These are phyloP conservation scores for Globisporangium megalacanthum DNA, from an alignment of 352 stramenopile genomes.

Conservation along the genomic window DNA sequence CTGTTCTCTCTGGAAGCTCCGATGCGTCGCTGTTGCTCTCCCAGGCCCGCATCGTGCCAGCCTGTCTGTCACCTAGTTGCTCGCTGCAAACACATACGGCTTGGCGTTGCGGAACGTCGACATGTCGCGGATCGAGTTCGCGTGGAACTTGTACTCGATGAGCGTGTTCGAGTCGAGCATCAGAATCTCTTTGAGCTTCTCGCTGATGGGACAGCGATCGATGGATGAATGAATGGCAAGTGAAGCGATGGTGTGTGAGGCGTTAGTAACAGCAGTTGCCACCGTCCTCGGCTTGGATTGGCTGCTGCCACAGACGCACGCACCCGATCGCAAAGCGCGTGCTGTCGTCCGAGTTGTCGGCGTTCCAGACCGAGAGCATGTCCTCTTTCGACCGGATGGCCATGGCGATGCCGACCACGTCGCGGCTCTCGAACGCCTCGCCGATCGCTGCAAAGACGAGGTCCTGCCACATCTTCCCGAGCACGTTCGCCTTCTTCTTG, in stretches of 20 bases:
- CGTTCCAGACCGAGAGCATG: conserved; percentile 93
- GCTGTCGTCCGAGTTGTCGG: conserved; percentile 88
- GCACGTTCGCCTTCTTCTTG: conserved; percentile 91
- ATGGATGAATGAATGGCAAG: not conserved
- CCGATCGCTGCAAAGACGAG: conserved; percentile 90
- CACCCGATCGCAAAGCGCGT: conserved; percentile 80
- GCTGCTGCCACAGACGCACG: conserved; percentile 6
- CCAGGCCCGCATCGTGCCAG: not conserved
- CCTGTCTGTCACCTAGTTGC: conserved; percentile 31
- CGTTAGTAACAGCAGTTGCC: not conserved
- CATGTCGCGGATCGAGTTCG: conserved; percentile 91
- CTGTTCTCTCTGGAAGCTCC: not conserved
- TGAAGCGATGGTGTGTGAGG: not conserved
- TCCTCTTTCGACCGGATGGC: conserved; percentile 92
- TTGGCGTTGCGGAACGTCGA: conserved; percentile 93
- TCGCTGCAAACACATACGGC: conserved; percentile 82
- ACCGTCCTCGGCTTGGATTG: too few relatives aligned
- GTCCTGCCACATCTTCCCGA: conserved; percentile 95
- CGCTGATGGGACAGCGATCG: conserved; percentile 30
- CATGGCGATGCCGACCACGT: conserved; percentile 92
- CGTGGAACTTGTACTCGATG: conserved; percentile 94
- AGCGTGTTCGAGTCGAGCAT: conserved; percentile 93
- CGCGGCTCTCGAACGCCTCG: conserved; percentile 88
- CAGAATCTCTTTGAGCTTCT: conserved; percentile 93
- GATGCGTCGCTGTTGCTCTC: not conserved